These are phyloP conservation scores for Syzygium grande DNA, from an alignment of 345 rosid species.

Conservation along the genomic window DNA sequence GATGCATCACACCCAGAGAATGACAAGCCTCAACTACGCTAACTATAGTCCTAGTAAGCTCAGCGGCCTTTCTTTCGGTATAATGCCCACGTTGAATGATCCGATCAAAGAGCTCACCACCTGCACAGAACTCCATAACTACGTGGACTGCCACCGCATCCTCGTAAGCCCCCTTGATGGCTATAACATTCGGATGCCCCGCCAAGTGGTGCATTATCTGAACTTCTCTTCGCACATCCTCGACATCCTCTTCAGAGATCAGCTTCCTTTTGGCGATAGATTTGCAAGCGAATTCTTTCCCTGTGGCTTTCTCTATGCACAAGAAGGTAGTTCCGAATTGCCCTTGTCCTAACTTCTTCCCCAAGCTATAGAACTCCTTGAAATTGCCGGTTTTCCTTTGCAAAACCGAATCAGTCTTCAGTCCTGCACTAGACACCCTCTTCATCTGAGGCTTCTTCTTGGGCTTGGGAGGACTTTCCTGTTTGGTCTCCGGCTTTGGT, in stretches of 20 bases:
- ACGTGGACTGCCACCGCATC: slow-evolving; percentile 37
- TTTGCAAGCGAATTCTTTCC: slow-evolving; percentile 37
- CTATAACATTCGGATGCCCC: slow-evolving; percentile 32
- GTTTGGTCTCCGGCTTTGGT: background rate
- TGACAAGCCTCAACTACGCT: slow-evolving; percentile 44
- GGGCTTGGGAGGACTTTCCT: slow-evolving; percentile 4
- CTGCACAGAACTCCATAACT: slow-evolving; percentile 40
- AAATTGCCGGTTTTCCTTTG: slow-evolving; percentile 28
- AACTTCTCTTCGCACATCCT: slow-evolving; percentile 43
- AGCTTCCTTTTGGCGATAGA: slow-evolving; percentile 41
- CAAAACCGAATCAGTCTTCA: slow-evolving; percentile 22
- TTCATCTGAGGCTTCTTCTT: slow-evolving; percentile 23
- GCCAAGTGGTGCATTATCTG: slow-evolving; percentile 51
- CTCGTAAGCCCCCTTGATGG: slow-evolving; percentile 32
- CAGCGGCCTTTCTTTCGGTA: slow-evolving; percentile 33
- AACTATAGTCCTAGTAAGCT: slow-evolving; percentile 37
- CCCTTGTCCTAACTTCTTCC: slow-evolving; percentile 40
- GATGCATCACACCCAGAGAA: slow-evolving; percentile 43
- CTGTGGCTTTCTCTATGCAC: slow-evolving; percentile 25
- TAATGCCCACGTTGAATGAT: slow-evolving; percentile 36
- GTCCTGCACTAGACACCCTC: slow-evolving; percentile 31
- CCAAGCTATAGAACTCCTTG: slow-evolving; percentile 29
- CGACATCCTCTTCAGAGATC: slow-evolving; percentile 34
- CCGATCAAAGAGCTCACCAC: slow-evolving; percentile 42
- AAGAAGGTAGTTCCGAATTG: slow-evolving; percentile 40